Evolutionary conservation across 352 stramenopile genomes (phyloP), one percentile per base, ranked within the genome.

Genomic region (Plasmopara muralis): DNA sequence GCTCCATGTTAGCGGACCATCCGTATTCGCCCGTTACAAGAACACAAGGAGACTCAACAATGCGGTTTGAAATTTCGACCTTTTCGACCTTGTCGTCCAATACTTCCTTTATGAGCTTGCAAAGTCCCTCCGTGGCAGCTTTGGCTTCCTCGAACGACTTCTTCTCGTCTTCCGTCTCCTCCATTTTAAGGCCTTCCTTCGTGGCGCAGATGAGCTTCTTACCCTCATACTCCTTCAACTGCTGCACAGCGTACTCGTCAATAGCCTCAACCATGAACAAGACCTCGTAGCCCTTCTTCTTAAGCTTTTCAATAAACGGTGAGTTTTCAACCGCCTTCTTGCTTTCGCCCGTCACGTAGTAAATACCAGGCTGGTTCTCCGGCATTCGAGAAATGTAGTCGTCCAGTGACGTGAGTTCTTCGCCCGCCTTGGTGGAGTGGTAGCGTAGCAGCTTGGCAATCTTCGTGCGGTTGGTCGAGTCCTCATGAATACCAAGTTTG

Each of bases 31-130:
- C 96, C 18, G 97, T 99, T 28, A 99, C 97, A 28, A 99, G 90
- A 47, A 97, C 92, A 65, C 96, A 99, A 35, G 97, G 97, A 45
- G 95, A 98, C 67, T 99, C 95, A 4, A 97, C 96, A 37, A 99
- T 96, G 79, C 97, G 95, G 85, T 98, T 97, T 43, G 95, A 99
- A 47, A 99, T 96, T 64, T 98, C 84, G 20, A 99, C 97, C 93
- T 99, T 99, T 75, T 99, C 97, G 38, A 99, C 96, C 94, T 99
- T 99, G 82, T 99, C 97, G 64, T 98, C 96, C 45, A 99, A 85
- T 14, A 99, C 94, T 70, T 99, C 96, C 89, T 99, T 99, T 70
- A 99, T 99, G 44, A 99, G 80, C 85, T 99, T 99, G 93, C 95
- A 99, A 40, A 99, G 72, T 46, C 88, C 93, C 50, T 98, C 93